phyloP scores from a whole-genome alignment of 176 grass and related monocot genomes.

The Oryza glumipatula region DNA sequence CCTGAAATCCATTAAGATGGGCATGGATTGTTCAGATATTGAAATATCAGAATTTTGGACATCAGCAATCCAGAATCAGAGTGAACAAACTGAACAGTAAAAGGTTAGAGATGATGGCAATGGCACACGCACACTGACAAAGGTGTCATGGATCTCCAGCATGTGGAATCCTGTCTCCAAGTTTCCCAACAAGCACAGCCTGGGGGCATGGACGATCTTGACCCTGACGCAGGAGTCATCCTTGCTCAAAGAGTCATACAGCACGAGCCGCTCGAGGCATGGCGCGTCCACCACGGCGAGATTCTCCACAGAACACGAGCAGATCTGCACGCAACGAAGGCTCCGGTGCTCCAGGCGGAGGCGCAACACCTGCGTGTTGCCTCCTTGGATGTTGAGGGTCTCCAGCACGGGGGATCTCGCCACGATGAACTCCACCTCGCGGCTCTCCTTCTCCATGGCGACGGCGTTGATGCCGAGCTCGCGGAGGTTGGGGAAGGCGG shows the following conservation, averaged over 20 bases:
- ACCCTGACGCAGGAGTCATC: not conserved
- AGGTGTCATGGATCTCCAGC: not conserved
- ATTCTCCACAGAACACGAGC: not conserved
- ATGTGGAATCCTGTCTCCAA: not conserved
- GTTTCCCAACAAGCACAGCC: not conserved
- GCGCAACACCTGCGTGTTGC: not conserved
- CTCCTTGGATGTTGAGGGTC: not conserved
- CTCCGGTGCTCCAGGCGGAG: conserved; percentile 16
- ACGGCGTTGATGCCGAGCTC: conserved; percentile 25
- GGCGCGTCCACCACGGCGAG: conserved; percentile 11
- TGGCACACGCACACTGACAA: not conserved
- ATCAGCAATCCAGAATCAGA: not conserved
- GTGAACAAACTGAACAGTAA: not conserved
- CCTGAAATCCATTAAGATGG: not conserved
- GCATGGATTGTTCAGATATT: no score
- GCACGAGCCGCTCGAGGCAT: conserved; percentile 13
- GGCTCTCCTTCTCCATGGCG: not conserved
- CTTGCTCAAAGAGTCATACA: not conserved
- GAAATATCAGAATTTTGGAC: not conserved
- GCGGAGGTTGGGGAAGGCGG: conserved; percentile 3
- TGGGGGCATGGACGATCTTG: conserved; percentile 31
- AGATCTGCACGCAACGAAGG: conserved; percentile 19
- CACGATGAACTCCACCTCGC: conserved; percentile 3
- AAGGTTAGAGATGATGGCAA: no score
- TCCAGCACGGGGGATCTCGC: not conserved